Evolutionary conservation across 129 eudicot genomes (phyloP), one percentile per base, ranked within the genome.

Genomic region (Saussurea involucrata): DNA sequence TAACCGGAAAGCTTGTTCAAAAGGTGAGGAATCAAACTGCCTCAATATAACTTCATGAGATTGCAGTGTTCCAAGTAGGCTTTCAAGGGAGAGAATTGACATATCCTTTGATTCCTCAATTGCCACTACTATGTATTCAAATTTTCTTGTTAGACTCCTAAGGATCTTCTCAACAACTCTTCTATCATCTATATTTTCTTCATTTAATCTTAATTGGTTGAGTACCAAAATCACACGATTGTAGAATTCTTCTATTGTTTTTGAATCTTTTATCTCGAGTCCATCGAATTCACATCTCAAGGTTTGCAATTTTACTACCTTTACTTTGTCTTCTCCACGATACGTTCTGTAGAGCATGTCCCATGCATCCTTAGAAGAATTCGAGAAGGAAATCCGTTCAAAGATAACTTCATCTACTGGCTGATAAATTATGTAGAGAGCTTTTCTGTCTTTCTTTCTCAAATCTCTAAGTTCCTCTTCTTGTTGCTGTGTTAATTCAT

Each of bases 71-170:
- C 76, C 75, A 57, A 69, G 63, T 10, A 78, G 11, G 24, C 27
- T 34, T 24, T 78, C 77, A 0, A 74, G 6, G 6, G 60, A 74
- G 5, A 74, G 22, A 3, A 57, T 10, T 53, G 78, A 34, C 8
- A 61, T 29, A 63, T 74, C 78, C 27, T 72, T 72, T 4, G 68
- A 72, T 28, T 72, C 66, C n/a, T 72, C 67, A 72, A 72, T 72
- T n/a, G 63, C 36, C 0, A 71, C 75, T 9, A 71, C 75, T 1
- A 71, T 32, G 2, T 71, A 44, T 13, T 71, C 75, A 46, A 44
- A 71, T 11, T 44, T 71, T 71, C 32, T 13, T 20, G 75, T 49
- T 44, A 71, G 17, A 31, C 77, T 72, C 15, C 77, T 60, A 15
- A 55, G 24, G 17, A 32, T 63, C 9, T 74, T 63, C n/a, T 63